Evolutionary conservation across 2,329 filamentous ascomycete genomes (phyloP), one percentile per base, ranked within the genome.

Genomic region (Fonsecaea nubica): DNA sequence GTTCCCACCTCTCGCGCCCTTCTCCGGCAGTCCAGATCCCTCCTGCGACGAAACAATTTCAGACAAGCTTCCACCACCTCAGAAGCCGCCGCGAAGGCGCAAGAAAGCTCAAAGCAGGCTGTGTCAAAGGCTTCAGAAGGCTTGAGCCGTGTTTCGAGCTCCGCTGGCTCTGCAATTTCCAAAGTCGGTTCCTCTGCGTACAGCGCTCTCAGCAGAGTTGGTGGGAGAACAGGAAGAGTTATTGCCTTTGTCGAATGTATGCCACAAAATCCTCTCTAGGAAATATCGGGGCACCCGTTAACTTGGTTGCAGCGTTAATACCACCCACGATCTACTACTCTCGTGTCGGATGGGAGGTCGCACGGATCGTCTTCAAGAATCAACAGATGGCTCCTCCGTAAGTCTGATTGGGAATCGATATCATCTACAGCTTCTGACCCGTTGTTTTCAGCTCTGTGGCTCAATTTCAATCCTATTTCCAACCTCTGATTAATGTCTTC

Each of bases 341-440:
- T 76, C 91, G 89, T 80, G 94, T 98, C 77, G 91, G 86, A 75
- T 83, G 93, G 72, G 95, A 99, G 85, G 85, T 98, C 68, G 87
- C 86, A 78, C 96, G 92, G 86, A 86, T 97, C 73, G 88, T 98
- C 73, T 92, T 93, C 84, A 87, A 88, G 75, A 89, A 89, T 80
- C 93, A 94, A 82, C 92, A 91, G 84, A 97, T 99, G 93, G 84
- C 86, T 77, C 93, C 92, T 82, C 95, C 95, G 95, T 99, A 91
- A 89, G 93, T 84, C 56, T 54, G 21, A 13, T 40, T 36, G 15
- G 10, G 6, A 61, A n/a, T 1, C 15, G 30, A 25, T 30, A 10
- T 6, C 25, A 10, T 25, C 45, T 21, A 4, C 36, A 13, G 38
- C 62, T 58, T 65, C 55, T 62, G 30, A 61, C 42, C 53, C 33